Percentiles rank a stretch among this genome's conserved stretches.
phyloP scores from a whole-genome alignment of 2,329 filamentous ascomycete species.

The Coleophoma cylindrospora region DNA sequence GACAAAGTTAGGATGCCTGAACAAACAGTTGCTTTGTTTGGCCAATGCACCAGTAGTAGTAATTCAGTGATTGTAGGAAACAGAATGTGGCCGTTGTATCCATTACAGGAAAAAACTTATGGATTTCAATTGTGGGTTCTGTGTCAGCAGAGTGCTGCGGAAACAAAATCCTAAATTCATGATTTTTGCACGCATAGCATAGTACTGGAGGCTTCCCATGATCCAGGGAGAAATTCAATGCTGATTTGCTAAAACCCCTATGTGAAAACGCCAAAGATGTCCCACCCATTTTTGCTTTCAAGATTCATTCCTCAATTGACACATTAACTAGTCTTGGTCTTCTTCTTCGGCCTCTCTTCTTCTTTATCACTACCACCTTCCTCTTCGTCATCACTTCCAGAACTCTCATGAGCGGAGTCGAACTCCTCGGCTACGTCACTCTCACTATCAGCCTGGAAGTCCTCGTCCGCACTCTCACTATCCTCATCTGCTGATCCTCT shows the following conservation, averaged over 20 bases:
- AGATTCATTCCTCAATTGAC: neutral
- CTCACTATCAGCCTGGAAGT: constrained; percentile 89
- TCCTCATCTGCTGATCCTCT: constrained; percentile 94
- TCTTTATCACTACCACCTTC: constrained; percentile 59
- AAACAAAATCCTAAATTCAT: no score
- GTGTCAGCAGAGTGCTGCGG: no score
- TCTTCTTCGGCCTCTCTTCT: constrained; percentile 46
- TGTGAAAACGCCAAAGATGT: neutral
- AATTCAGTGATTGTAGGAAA: no score
- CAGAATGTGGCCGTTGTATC: no score
- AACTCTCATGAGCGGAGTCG: constrained; percentile 86
- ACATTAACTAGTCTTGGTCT: constrained; percentile 26
- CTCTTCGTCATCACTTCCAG: constrained; percentile 62
- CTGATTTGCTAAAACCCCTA: neutral
- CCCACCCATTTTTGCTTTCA: neutral
- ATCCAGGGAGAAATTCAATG: constrained; percentile 33
- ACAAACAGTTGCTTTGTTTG: no score
- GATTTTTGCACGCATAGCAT: no score
- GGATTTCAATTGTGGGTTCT: no score
- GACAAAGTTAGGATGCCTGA: no score
- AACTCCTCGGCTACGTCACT: constrained; percentile 96
- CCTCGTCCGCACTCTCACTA: constrained; percentile 90
- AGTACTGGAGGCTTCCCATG: no score
- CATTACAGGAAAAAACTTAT: no score
- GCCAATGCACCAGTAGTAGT: no score